Base-by-base conservation (phyloP, 495 filamentous ascomycete species). In the Penicillium alfredii region DNA sequence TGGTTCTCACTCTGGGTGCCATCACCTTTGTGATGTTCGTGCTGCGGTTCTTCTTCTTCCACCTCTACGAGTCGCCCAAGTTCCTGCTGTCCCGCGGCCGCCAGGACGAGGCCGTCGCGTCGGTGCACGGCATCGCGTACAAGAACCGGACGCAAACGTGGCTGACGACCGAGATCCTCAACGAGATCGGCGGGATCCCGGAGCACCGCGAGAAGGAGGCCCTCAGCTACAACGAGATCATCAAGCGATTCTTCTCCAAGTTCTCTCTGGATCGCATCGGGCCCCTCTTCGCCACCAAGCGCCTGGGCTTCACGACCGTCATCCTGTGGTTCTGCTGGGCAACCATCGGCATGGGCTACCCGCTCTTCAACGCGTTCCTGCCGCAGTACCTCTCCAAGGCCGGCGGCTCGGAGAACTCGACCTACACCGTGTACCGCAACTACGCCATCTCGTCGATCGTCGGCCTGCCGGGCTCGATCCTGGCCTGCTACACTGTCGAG, bases 31-130 rank as follows among this genome's bases (percentile, higher is more conserved):
- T 72, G 37, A 74, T 77, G 68, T 90, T 86, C 55, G 33, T 78
- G 29, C 57, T 78, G 18, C 82, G 86, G 5, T 87, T 88, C 62
- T 70, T 84, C 42, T 63, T 78, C 33, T 93, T 93, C 61, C 78
- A 80, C 22, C 73, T 93, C 11, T 85, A 76, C 54, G 86, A 92
- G 58, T 85, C 80, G 5, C 86, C 86, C 15, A 93, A 90, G 58
- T 89, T 74, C 50, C 55, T 88, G 20, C 80, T 90, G 55, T 78
- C 79, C 2, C 73, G 77, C 26, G 84, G 83, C 3, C 64, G 71
- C 13, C 81, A 88, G 45, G 72, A 74, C n/a, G 74, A 84, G 24
- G 86, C 86, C 12, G 84, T 88, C 8, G 67, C 72, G 8, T 66
- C 83, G 6, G 76, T 88, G 2, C 80, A 84, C 35, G 72, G 69